Conservation (phyloP, 2,329 filamentous ascomycete species). For the Paracoccidioides lutzii region DNA sequence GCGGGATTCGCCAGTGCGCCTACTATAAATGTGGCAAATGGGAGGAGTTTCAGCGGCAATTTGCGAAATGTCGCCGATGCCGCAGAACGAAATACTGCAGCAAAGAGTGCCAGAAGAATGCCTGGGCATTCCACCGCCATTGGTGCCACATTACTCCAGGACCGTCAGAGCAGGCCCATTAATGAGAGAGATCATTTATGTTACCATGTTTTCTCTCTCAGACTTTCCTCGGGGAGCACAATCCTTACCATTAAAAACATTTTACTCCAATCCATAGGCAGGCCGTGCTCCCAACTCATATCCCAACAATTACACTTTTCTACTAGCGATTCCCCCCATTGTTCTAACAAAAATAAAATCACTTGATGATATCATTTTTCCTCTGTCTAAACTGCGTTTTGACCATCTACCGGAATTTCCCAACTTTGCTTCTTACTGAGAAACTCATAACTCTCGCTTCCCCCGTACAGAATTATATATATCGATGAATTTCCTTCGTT, state of each 20-base stretch:
- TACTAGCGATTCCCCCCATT: too few species aligned
- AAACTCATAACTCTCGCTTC: neutral
- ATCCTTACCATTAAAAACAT: too few species aligned
- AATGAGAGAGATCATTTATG: neutral
- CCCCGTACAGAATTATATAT: too few species aligned
- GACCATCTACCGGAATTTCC: neutral
- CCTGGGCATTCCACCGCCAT: conserved; percentile 95
- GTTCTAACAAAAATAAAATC: neutral
- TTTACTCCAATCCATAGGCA: too few species aligned
- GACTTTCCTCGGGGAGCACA: too few species aligned
- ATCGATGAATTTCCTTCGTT: neutral
- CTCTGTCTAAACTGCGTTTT: neutral
- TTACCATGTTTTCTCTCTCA: neutral
- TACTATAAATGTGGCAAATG: conserved; percentile 98
- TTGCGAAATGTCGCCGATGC: conserved; percentile 94
- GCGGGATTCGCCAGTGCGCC: conserved; percentile 90
- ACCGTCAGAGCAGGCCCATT: neutral
- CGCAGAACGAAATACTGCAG: conserved; percentile 97
- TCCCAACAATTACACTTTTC: too few species aligned
- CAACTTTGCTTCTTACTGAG: neutral
- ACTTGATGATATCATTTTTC: neutral
- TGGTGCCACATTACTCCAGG: conserved; percentile 55
- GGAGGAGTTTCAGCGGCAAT: conserved; percentile 93
- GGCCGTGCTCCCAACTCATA: neutral
- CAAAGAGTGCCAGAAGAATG: conserved; percentile 98